Percentiles rank a stretch among this genome's conserved stretches.
Evolutionary conservation across 768 basidiomycete species (phyloP).

Genomic region (Nidularia sp.): DNA sequence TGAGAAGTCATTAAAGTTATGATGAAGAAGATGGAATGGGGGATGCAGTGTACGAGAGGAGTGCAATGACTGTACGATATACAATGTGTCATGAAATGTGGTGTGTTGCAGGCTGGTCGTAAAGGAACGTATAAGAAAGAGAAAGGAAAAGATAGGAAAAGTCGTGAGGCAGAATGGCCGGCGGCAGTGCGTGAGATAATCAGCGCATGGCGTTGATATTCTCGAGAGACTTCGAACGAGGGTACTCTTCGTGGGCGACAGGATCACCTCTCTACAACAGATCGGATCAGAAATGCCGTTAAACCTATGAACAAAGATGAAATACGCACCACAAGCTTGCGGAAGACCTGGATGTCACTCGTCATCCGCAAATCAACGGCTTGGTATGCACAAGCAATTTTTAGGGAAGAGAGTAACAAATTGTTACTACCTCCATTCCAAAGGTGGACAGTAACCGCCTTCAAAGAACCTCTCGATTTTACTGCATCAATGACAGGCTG

Average conservation of each 20-base stretch:
- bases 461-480: conserved; percentile 38
- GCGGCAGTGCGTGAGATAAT: background rate
- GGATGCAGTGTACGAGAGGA: too few species aligned
- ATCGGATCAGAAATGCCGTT: background rate
- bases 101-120: background rate
- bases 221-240: conserved; percentile 12
- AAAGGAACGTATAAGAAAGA: background rate
- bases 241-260: conserved; percentile 7
- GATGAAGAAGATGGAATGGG: too few species aligned
- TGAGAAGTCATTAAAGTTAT: background rate
- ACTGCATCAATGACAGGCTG: conserved; percentile 53
- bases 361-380: conserved; percentile 54
- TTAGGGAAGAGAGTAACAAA: conserved; percentile 47
- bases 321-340: conserved; percentile 41
- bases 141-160: background rate
- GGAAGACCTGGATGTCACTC: conserved; percentile 48
- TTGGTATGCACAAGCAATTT: conserved; percentile 59
- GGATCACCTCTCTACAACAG: conserved; percentile 13
- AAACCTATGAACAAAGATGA: background rate
- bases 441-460: conserved; percentile 48
- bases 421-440: conserved; percentile 50
- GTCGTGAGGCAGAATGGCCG: background rate
- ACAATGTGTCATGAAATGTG: too few species aligned
- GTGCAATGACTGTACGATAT: too few species aligned
- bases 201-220: conserved; percentile 12